These are phyloP conservation scores for Alnus rubra DNA, from an alignment of 306 rosid species.

Conservation along the genomic window DNA sequence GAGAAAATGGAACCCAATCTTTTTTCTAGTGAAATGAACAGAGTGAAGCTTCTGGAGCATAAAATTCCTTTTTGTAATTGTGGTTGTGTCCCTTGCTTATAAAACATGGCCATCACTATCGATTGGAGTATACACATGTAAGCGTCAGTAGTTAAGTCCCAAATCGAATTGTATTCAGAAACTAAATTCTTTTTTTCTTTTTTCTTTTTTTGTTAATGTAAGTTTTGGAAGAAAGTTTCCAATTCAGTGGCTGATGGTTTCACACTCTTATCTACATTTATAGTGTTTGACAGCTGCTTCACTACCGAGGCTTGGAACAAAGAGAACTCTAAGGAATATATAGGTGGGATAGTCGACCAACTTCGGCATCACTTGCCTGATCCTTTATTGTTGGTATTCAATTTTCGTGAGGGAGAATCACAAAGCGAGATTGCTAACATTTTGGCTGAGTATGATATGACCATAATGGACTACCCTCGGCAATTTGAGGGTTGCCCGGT, in stretches of 20 bases:
- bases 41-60: not conserved
- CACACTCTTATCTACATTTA: slow-evolving; percentile 16
- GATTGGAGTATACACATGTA: too few species aligned
- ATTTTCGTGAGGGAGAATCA: slow-evolving; percentile 63
- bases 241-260: not conserved
- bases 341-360: slow-evolving; percentile 58
- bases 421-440: slow-evolving; percentile 57
- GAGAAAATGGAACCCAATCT: not conserved
- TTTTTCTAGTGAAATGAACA: not conserved
- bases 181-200: not conserved
- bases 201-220: not conserved
- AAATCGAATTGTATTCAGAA: too few species aligned
- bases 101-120: not conserved
- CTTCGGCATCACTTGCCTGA: slow-evolving; percentile 67
- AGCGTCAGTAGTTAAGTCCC: too few species aligned
- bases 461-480: slow-evolving; percentile 91
- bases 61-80: too few species aligned
- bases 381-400: slow-evolving; percentile 73
- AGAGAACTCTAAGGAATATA: slow-evolving; percentile 62
- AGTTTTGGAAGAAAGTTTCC: not conserved
- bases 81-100: not conserved
- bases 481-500: slow-evolving; percentile 84
- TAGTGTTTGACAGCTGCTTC: slow-evolving; percentile 93
- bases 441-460: slow-evolving; percentile 73
- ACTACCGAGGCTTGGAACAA: slow-evolving; percentile 76